Percentiles rank a stretch among this genome's conserved stretches.
Evolutionary conservation across 371 early-diverging fungal species (phyloP).

Genomic region (Saksenaea vasiformis): DNA sequence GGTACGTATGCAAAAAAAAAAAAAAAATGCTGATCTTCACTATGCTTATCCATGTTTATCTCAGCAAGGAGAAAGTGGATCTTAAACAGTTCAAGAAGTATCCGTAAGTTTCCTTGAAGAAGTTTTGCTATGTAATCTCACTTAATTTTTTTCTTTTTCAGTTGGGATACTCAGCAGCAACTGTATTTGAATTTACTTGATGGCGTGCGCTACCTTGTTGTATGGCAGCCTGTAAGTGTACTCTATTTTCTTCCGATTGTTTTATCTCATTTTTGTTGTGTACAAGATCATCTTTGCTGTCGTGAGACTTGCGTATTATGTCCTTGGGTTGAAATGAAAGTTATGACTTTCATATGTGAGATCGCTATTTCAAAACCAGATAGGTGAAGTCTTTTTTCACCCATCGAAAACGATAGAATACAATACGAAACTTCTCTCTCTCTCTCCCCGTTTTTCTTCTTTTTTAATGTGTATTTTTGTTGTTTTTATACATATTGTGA

Average conservation of each 20-base stretch:
- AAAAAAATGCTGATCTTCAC: background rate
- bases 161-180: slow-evolving; percentile 75
- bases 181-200: slow-evolving; percentile 81
- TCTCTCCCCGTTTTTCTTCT: background rate
- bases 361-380: background rate
- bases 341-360: background rate
- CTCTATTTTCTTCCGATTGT: background rate
- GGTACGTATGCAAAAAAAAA: slow-evolving; percentile 54
- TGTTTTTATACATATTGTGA: slow-evolving; percentile 79
- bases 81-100: slow-evolving; percentile 75
- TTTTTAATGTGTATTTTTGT: background rate
- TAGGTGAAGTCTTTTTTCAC: background rate
- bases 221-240: slow-evolving; percentile 77
- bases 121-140: background rate
- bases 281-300: slow-evolving; percentile 48
- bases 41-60: background rate
- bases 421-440: background rate
- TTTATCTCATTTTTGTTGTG: background rate
- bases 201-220: slow-evolving; percentile 78
- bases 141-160: slow-evolving; percentile 14
- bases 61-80: slow-evolving; percentile 85
- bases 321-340: slow-evolving; percentile 31
- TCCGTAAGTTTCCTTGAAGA: slow-evolving; percentile 53
- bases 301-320: slow-evolving; percentile 46
- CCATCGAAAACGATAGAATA: background rate